Evolutionary conservation across 2,329 filamentous ascomycete genomes (phyloP), one percentile per base, ranked within the genome.

Genomic region (Aspergillus fijiensis): DNA sequence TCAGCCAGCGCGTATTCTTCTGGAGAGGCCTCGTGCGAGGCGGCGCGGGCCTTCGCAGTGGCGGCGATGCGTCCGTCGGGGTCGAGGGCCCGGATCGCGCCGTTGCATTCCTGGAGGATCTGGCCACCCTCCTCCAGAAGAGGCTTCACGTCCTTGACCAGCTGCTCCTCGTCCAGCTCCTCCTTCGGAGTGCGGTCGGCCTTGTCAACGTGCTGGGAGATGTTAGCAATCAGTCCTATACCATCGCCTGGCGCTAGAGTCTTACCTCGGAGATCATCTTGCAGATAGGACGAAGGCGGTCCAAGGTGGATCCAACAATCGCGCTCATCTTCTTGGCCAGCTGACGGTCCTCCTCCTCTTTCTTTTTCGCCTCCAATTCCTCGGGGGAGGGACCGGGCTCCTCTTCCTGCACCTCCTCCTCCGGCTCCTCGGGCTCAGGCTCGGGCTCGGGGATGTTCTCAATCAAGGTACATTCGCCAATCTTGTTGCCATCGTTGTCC

Each of bases 1-100:
- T 96, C 92, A 4, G 93, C 92, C 16, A 96, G 86, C 61, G 87
- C 87, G 70, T 92, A 89, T 76, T 97, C 92, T 72, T 96, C 91
- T 0, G 91, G 89, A 0, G 88, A 88, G 2, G 90, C 91, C 72
- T 95, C 90, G 63, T 85, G 87, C 3, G 87, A 85, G 39, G 87
- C 86, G 27, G 89, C 82, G 76, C 90, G 91, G 67, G 90, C 87
- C 83, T 96, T 96, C 51, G 93, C 92, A 61, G 93, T 89, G 39
- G 89, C 86, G 51, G 91, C 86, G 74, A 96, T 96, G 64, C 87
- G 87, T 35, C 93, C 92, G 71, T 96, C 92, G 0, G 93, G 92
- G 70, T 97, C 93, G 55, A 96, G 86, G 6, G 90, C 92, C 35
- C 92, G 91, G 69, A 96, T 91, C 7, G 89, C 83, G 55, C 92